phyloP scores from a whole-genome alignment of 2,329 filamentous ascomycete genomes.

The Cladosporium sp. region DNA sequence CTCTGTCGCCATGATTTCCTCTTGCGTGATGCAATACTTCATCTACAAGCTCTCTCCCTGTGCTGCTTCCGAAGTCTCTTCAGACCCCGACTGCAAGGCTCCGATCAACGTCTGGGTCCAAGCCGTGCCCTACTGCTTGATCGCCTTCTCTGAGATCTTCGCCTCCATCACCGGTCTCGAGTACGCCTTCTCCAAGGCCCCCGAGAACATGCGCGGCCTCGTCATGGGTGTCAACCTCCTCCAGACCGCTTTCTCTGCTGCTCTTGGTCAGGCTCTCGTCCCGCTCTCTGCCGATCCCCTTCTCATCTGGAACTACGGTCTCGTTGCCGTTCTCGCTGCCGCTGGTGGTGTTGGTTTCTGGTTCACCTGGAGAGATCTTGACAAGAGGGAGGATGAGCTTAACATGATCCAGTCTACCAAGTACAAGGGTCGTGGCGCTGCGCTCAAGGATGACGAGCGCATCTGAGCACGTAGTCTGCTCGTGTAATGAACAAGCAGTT shows the following conservation, averaged over 20 bases:
- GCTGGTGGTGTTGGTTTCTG: conserved; percentile 9
- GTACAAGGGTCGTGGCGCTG: conserved; percentile 20
- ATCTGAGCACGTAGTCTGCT: neutral
- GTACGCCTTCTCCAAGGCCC: conserved; percentile 44
- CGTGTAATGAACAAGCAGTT: no score
- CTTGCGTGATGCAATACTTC: conserved; percentile 49
- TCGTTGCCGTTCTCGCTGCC: conserved; percentile 8
- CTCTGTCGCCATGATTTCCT: conserved; percentile 49
- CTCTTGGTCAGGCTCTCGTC: conserved; percentile 58
- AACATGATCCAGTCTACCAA: conserved; percentile 52
- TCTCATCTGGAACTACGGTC: conserved; percentile 64
- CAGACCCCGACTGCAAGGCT: conserved; percentile 26
- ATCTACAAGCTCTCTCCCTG: conserved; percentile 12
- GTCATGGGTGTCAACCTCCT: conserved; percentile 54
- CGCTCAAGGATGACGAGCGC: conserved; percentile 12
- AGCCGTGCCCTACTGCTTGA: conserved; percentile 38
- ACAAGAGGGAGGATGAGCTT: conserved; percentile 57
- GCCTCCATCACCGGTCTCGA: conserved; percentile 43
- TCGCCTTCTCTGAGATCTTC: conserved; percentile 43
- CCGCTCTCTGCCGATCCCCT: conserved; percentile 59
- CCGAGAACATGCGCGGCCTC: conserved; percentile 43
- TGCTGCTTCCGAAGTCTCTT: neutral
- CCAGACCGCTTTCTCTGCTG: conserved; percentile 54
- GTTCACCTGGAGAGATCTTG: conserved; percentile 12
- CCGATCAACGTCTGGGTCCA: conserved; percentile 39